Conservation (phyloP, 148 eudicot species). For the Amaranthus hypochondriacus region DNA sequence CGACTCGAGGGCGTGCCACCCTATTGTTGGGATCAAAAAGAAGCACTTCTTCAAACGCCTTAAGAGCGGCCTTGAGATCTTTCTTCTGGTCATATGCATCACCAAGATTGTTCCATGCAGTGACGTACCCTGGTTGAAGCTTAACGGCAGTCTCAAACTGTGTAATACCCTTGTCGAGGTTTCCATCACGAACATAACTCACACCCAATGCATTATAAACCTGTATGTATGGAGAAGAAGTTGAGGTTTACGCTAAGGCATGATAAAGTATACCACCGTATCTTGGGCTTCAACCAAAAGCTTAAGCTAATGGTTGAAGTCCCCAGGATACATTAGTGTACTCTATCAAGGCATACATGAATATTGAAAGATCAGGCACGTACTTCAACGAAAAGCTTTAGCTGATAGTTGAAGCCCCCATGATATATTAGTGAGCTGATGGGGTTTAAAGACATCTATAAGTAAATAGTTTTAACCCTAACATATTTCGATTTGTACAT, state of each 20-base stretch:
- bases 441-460: background rate
- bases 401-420: background rate
- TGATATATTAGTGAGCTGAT: too few relatives aligned
- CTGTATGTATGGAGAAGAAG: slow-evolving; percentile 28
- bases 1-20: slow-evolving; percentile 80
- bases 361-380: background rate
- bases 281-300: too few relatives aligned
- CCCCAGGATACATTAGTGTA: too few relatives aligned
- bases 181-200: slow-evolving; percentile 69
- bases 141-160: slow-evolving; percentile 82
- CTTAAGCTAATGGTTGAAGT: too few relatives aligned
- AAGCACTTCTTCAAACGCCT: slow-evolving; percentile 83
- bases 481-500: background rate
- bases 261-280: too few relatives aligned
- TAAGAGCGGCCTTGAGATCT: slow-evolving; percentile 72
- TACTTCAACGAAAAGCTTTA: background rate
- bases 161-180: slow-evolving; percentile 73
- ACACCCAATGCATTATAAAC: slow-evolving; percentile 94
- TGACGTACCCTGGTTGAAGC: slow-evolving; percentile 89
- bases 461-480: background rate
- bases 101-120: slow-evolving; percentile 95
- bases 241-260: background rate
- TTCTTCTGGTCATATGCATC: slow-evolving; percentile 86
- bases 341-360: background rate
- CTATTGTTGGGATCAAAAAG: slow-evolving; percentile 93